Evolutionary conservation across 176 grass and related monocot species (phyloP), one percentile per base, ranked within the genome.

Genomic region (Leersia perrieri): DNA sequence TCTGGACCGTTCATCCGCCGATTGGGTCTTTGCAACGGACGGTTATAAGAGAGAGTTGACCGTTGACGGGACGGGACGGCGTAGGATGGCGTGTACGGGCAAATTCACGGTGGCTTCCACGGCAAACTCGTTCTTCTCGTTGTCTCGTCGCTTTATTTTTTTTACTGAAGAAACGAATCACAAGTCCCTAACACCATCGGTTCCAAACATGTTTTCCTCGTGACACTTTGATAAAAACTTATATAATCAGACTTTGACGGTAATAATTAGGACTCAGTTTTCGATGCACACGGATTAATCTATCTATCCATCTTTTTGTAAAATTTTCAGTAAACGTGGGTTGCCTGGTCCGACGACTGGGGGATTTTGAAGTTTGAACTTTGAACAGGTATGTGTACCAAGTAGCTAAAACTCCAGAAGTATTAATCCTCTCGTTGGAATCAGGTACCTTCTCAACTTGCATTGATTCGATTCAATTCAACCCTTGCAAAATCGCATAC

Each of bases 71-170:
- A 53, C 49, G 49, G 20, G 49, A 22, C 45, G 45, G 34, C 66
- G 4, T 0, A 39, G 30, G 12, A 29, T 40, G 4, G 29, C 8
- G 22, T 29, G 78, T 30, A 82, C 69, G 69, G 69, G 39, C 69
- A 14, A 3, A 12, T 7, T 5, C 66, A 68, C n/a, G 80, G 80
- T 22, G 16, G 60, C 71, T 66, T 74, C 80, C 80, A 66, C 71
- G 80, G 40, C 64, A 25, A 57, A 40, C 61, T 12, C 81, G n/a
- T 51, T 22, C 8, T 28, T 49, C 63, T 68, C 27, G 66, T 31
- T 29, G 49, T 29, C 25, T n/a, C n/a, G n/a, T n/a, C n/a, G n/a
- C n/a, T 63, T 82, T 28, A 1, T 42, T 8, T 39, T 51, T 20
- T 53, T 11, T 35, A 74, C 70, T 3, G 6, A n/a, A n/a, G 35